phyloP scores from a whole-genome alignment of 768 basidiomycete species.

The Leccinellum luteum region DNA sequence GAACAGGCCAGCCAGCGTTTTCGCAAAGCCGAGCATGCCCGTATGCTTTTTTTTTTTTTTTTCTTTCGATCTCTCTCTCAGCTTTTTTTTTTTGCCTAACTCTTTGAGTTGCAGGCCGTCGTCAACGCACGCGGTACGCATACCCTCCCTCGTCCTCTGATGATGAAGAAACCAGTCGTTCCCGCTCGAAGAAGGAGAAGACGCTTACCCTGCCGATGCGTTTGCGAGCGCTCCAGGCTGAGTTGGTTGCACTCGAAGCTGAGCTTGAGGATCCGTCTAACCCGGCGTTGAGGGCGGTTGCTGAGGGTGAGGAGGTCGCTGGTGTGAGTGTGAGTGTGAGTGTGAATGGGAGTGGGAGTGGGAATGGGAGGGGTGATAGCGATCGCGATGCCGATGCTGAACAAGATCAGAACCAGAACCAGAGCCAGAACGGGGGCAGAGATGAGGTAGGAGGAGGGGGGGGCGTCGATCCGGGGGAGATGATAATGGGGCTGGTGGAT shows the following conservation, averaged over 20 bases:
- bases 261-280: slow-evolving; percentile 83
- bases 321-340: too few species aligned
- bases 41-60: slow-evolving; percentile 31
- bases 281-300: slow-evolving; percentile 57
- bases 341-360: too few species aligned
- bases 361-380: too few species aligned
- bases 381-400: too few species aligned
- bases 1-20: slow-evolving; percentile 73
- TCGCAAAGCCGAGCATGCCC: slow-evolving; percentile 64
- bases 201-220: slow-evolving; percentile 52
- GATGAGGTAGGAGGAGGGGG: slow-evolving; percentile 44
- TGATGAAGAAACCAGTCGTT: slow-evolving; percentile 48
- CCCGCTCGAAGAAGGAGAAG: slow-evolving; percentile 31
- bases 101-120: slow-evolving; percentile 34
- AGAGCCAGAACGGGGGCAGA: background rate
- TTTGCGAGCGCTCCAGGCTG: slow-evolving; percentile 66
- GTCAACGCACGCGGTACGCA: slow-evolving; percentile 56
- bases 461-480: slow-evolving; percentile 67
- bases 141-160: slow-evolving; percentile 63
- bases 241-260: slow-evolving; percentile 74
- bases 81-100: background rate
- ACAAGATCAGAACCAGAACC: too few species aligned
- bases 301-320: too few species aligned
- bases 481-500: slow-evolving; percentile 76
- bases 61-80: too few species aligned